phyloP scores from a whole-genome alignment of 2,329 filamentous ascomycete genomes.

The Alternaria sp. region DNA sequence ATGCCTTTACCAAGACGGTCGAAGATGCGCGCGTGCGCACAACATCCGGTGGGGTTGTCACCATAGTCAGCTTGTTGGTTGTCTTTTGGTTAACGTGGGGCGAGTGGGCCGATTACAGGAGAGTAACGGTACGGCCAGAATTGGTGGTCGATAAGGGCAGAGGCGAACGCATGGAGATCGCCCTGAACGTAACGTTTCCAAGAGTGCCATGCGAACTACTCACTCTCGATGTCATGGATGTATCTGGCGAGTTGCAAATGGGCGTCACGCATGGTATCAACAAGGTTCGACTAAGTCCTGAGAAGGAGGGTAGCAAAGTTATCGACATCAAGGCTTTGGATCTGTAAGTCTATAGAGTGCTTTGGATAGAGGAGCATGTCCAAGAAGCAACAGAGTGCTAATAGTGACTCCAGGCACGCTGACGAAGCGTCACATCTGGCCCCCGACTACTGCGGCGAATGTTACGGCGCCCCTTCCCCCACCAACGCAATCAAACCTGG shows the following conservation, averaged over 20 bases:
- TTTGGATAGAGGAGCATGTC: not conserved
- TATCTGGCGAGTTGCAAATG: conserved; percentile 95
- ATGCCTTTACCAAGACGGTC: conserved; percentile 99
- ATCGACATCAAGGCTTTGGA: conserved; percentile 51
- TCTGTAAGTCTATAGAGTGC: conserved; percentile 39
- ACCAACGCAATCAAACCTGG: conserved; percentile 77
- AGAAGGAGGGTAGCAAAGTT: conserved; percentile 73
- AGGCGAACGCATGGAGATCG: conserved; percentile 99
- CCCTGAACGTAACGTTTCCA: conserved; percentile 96
- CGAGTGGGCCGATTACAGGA: conserved; percentile 94
- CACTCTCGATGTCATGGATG: conserved; percentile 98
- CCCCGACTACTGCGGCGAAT: conserved; percentile 90
- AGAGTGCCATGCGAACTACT: conserved; percentile 92
- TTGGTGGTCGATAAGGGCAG: conserved; percentile 95
- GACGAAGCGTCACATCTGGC: conserved; percentile 80
- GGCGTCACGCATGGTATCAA: conserved; percentile 91
- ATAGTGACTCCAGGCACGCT: conserved; percentile 63
- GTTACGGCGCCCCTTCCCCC: conserved; percentile 85
- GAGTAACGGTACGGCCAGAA: conserved; percentile 87
- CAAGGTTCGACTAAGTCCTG: conserved; percentile 83
- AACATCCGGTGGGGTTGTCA: conserved; percentile 93
- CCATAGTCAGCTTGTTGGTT: conserved; percentile 86
- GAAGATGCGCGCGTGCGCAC: conserved; percentile 97
- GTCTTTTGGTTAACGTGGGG: conserved; percentile 91
- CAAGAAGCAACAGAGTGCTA: conserved; percentile 11